Evolutionary conservation across 2,329 filamentous ascomycete genomes (phyloP).

Genomic region (Hymenotorrendiella dingleyae): DNA sequence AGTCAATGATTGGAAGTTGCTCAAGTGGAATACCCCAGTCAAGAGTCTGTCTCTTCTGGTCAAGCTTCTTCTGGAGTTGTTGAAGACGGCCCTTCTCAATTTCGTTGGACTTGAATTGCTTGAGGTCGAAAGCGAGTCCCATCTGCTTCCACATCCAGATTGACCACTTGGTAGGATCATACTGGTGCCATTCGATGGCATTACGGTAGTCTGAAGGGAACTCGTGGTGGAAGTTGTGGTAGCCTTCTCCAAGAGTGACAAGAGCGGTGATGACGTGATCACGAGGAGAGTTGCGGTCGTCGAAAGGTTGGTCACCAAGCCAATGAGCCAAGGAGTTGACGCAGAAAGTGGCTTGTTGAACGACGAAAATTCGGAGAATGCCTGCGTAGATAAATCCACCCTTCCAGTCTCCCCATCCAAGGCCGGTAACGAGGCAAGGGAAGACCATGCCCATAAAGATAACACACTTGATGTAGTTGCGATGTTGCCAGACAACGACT

Average conservation of each 20-base stretch:
- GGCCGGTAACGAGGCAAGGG: constrained; percentile 68
- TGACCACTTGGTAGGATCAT: constrained; percentile 86
- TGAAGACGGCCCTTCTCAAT: constrained; percentile 89
- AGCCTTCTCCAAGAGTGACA: constrained; percentile 80
- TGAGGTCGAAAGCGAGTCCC: constrained; percentile 78
- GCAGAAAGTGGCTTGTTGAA: constrained; percentile 89
- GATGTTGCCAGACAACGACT: constrained; percentile 83
- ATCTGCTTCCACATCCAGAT: constrained; percentile 82
- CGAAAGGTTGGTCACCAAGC: constrained; percentile 88
- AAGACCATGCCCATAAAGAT: constrained; percentile 71
- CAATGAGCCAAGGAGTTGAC: constrained; percentile 89
- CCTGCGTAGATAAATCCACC: constrained; percentile 82
- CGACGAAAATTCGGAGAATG: constrained; percentile 81
- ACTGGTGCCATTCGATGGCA: constrained; percentile 85
- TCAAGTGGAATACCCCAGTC: constrained; percentile 85
- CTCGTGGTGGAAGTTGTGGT: constrained; percentile 95
- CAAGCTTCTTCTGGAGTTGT: constrained; percentile 87
- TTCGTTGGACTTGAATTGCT: constrained; percentile 87
- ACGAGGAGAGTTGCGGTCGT: constrained; percentile 85
- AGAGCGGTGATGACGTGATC: constrained; percentile 83
- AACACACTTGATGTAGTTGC: constrained; percentile 76
- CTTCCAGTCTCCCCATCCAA: constrained; percentile 74
- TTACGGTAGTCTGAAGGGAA: constrained; percentile 93
- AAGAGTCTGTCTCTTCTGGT: constrained; percentile 74
- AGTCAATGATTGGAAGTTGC: constrained; percentile 77